Evolutionary conservation across 2,329 filamentous ascomycete species (phyloP).

Genomic region (Zasmidium cellare): DNA sequence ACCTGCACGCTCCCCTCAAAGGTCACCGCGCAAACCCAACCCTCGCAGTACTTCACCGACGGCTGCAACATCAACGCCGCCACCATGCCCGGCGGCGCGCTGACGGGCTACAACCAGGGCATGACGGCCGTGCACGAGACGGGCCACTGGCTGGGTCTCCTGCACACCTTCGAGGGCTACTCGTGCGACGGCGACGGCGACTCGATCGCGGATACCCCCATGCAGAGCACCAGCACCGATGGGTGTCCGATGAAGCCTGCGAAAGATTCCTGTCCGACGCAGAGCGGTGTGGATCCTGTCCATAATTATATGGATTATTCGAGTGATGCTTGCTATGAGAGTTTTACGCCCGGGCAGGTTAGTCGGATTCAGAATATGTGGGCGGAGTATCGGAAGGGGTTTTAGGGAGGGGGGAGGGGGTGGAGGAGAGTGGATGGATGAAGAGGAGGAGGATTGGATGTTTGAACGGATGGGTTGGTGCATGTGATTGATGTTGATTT

Average conservation of each 20-base stretch:
- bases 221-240: slow-evolving; percentile 49
- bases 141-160: slow-evolving; percentile 49
- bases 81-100: slow-evolving; percentile 55
- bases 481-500: too few relatives aligned
- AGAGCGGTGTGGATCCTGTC: slow-evolving; percentile 51
- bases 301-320: slow-evolving; percentile 64
- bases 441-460: not conserved
- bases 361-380: slow-evolving; percentile 55
- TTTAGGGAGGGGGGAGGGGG: slow-evolving; percentile 1
- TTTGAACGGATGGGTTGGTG: too few relatives aligned
- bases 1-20: slow-evolving; percentile 53
- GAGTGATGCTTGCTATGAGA: slow-evolving; percentile 56
- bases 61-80: slow-evolving; percentile 59
- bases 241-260: slow-evolving; percentile 52
- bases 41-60: slow-evolving; percentile 49
- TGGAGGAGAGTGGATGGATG: not conserved
- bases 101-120: slow-evolving; percentile 51
- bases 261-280: slow-evolving; percentile 54
- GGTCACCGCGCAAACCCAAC: slow-evolving; percentile 35
- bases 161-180: slow-evolving; percentile 51
- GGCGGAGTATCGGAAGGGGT: slow-evolving; percentile 42
- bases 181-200: slow-evolving; percentile 47
- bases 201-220: slow-evolving; percentile 46
- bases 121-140: slow-evolving; percentile 51
- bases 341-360: slow-evolving; percentile 53